Conservation (phyloP, 306 rosid genomes). For the Prunus kanzakura region DNA sequence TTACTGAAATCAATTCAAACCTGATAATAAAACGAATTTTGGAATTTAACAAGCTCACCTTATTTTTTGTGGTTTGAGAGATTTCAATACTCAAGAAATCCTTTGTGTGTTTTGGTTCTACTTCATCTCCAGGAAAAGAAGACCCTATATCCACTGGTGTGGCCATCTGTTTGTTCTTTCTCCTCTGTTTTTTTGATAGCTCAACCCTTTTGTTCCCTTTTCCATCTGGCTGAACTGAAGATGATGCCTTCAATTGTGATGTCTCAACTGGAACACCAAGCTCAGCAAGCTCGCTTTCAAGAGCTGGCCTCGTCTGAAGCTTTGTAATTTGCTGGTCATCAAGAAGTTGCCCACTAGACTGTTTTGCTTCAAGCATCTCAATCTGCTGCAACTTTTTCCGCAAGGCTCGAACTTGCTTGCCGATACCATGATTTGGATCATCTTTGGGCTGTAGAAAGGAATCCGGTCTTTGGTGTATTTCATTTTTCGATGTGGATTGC, state of each 20-base stretch:
- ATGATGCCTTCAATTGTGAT: conserved; percentile 35
- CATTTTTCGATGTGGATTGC: conserved; percentile 32
- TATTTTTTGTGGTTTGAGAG: conserved; percentile 30
- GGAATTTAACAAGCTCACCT: conserved; percentile 45
- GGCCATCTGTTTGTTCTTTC: conserved; percentile 47
- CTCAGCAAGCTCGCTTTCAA: conserved; percentile 70
- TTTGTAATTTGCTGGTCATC: conserved; percentile 91
- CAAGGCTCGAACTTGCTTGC: conserved; percentile 68
- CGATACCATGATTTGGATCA: conserved; percentile 39
- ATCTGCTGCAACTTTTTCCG: conserved; percentile 94
- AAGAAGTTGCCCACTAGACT: conserved; percentile 62
- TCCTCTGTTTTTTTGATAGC: conserved; percentile 59
- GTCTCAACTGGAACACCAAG: conserved; percentile 65
- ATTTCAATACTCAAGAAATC: conserved; percentile 38
- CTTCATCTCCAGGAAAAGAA: conserved; percentile 38
- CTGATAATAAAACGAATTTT: neutral
- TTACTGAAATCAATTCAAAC: neutral
- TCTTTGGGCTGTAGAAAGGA: conserved; percentile 70
- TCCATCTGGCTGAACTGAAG: conserved; percentile 48
- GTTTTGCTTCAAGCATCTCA: conserved; percentile 92
- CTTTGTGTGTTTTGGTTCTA: conserved; percentile 32
- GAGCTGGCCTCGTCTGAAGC: conserved; percentile 59
- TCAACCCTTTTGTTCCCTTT: conserved; percentile 60
- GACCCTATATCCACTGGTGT: conserved; percentile 40
- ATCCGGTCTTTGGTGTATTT: conserved; percentile 42